phyloP scores from a whole-genome alignment of 352 stramenopile species.

The Globisporangium barbulae region DNA sequence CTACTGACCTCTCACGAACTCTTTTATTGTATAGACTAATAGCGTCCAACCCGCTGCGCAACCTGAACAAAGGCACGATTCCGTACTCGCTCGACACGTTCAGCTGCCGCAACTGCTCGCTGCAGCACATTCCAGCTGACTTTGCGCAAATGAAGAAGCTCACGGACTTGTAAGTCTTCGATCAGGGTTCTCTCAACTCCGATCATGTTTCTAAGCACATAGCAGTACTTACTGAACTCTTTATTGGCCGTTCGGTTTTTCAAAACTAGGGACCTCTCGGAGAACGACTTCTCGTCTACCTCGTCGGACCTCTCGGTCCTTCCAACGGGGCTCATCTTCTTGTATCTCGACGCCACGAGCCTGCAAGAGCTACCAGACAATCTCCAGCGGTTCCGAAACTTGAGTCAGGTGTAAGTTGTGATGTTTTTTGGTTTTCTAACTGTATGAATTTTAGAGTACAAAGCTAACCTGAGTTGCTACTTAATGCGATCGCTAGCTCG shows the following conservation, averaged over 20 bases:
- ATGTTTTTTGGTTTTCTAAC: too few relatives aligned
- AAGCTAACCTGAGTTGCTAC: too few relatives aligned
- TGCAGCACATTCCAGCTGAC: slow-evolving; percentile 2
- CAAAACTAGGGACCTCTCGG: background rate
- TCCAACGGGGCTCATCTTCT: background rate
- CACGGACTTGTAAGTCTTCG: background rate
- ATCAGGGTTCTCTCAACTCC: background rate
- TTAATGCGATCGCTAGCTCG: background rate
- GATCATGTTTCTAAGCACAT: too few relatives aligned
- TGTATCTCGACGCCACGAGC: slow-evolving; percentile 1
- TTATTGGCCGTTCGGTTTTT: background rate
- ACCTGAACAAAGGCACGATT: background rate
- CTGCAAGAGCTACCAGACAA: slow-evolving; percentile 9
- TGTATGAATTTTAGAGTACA: too few relatives aligned
- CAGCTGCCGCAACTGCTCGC: background rate
- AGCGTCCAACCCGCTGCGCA: background rate
- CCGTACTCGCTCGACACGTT: background rate
- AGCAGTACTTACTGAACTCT: too few relatives aligned
- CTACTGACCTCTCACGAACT: too few relatives aligned
- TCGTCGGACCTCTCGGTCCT: background rate
- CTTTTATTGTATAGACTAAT: background rate
- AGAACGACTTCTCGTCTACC: background rate
- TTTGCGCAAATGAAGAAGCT: background rate
- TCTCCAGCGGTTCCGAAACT: background rate
- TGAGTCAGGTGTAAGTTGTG: background rate